Conservation (phyloP, 495 filamentous ascomycete genomes). For the Xylaria acuta region DNA sequence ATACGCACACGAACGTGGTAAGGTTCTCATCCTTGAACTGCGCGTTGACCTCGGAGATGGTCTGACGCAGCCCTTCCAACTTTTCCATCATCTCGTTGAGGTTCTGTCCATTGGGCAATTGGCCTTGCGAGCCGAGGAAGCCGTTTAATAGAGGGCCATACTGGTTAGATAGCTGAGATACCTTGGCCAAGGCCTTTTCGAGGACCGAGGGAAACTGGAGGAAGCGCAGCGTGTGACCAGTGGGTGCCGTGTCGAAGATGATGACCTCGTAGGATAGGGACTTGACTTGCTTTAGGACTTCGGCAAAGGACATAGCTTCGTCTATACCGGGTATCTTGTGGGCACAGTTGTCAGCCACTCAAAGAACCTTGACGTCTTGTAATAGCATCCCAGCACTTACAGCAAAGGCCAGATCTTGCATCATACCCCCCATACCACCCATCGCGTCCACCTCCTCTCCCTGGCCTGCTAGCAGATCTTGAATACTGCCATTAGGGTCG, state of each 20-base stretch:
- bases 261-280: slow-evolving; percentile 98
- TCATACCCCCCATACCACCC: slow-evolving; percentile 63
- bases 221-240: slow-evolving; percentile 98
- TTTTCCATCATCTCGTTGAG: slow-evolving; percentile 90
- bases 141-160: slow-evolving; percentile 97
- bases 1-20: slow-evolving; percentile 98
- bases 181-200: slow-evolving; percentile 96
- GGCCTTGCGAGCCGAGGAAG: slow-evolving; percentile 81
- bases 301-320: slow-evolving; percentile 99
- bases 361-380: not conserved
- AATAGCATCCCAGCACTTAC: slow-evolving; percentile 42
- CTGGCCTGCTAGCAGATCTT: slow-evolving; percentile 85
- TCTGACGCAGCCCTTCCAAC: slow-evolving; percentile 89
- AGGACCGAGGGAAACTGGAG: slow-evolving; percentile 98
- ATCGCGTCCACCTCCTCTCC: slow-evolving; percentile 71
- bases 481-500: slow-evolving; percentile 96
- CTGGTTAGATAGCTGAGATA: slow-evolving; percentile 90
- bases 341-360: not conserved
- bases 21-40: slow-evolving; percentile 97
- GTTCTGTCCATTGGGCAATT: slow-evolving; percentile 85
- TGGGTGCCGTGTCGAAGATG: slow-evolving; percentile 98
- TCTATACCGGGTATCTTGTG: slow-evolving; percentile 94
- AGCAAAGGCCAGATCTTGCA: slow-evolving; percentile 70
- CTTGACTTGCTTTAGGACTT: slow-evolving; percentile 99
- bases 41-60: slow-evolving; percentile 93